These are phyloP conservation scores for Leptographium flavum DNA, from an alignment of 2,329 filamentous ascomycete genomes.

Conservation along the genomic window DNA sequence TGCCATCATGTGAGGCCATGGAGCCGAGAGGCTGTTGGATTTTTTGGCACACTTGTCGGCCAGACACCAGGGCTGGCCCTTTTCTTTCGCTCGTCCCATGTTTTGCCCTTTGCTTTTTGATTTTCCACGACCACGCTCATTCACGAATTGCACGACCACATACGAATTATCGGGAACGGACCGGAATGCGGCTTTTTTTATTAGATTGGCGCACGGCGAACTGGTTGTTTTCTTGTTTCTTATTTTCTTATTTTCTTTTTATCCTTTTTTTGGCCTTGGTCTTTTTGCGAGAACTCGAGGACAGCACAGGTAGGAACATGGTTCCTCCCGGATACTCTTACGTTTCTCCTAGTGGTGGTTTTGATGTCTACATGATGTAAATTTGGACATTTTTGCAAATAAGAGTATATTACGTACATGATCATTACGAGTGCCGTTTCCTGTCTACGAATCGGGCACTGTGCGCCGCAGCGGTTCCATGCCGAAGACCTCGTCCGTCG, in stretches of 20 bases:
- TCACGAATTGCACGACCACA: background rate
- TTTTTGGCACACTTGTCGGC: background rate
- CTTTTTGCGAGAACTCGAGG: too few relatives aligned
- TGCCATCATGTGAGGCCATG: conserved; percentile 11
- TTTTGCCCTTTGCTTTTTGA: too few relatives aligned
- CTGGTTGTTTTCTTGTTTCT: background rate
- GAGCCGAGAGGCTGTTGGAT: background rate
- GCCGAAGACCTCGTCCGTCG: conserved; percentile 38
- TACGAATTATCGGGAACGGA: too few relatives aligned
- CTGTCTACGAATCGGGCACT: background rate
- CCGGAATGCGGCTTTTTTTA: too few relatives aligned
- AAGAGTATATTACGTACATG: too few relatives aligned
- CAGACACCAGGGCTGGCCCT: background rate
- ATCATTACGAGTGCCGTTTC: too few relatives aligned
- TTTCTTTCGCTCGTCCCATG: background rate
- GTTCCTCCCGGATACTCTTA: too few relatives aligned
- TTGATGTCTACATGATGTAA: too few relatives aligned
- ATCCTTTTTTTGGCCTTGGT: background rate
- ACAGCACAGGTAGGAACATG: too few relatives aligned
- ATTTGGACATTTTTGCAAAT: background rate
- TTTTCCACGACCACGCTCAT: too few relatives aligned
- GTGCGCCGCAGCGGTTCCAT: conserved; percentile 31
- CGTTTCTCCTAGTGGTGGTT: too few relatives aligned
- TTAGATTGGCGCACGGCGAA: conserved; percentile 1
- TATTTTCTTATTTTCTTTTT: background rate